Percentiles rank a stretch among this genome's conserved stretches.
These are phyloP conservation scores for Plasmodium vivax DNA, from an alignment of 169 alveolate genomes.

Conservation along the genomic window DNA sequence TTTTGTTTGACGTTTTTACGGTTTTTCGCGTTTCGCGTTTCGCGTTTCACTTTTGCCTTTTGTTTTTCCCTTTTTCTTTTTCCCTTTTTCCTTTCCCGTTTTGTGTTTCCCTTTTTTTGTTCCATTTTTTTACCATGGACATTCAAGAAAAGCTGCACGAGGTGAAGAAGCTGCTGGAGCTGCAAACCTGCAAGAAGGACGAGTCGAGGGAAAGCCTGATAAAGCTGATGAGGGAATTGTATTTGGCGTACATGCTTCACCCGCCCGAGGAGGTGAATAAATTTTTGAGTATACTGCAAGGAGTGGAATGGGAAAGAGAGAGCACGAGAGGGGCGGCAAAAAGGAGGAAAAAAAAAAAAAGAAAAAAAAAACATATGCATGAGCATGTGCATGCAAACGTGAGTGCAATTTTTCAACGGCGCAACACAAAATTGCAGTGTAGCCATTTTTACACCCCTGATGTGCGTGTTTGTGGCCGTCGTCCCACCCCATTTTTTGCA, in stretches of 20 bases:
- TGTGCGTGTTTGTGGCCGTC: background rate
- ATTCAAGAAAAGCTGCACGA: conserved; percentile 26
- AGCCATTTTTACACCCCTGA: background rate
- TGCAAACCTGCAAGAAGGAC: conserved; percentile 47
- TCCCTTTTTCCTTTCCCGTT: background rate
- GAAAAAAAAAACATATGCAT: background rate
- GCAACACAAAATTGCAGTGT: background rate
- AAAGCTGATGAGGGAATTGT: conserved; percentile 29
- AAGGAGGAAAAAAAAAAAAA: background rate
- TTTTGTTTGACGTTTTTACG: background rate
- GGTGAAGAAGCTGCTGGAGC: conserved; percentile 41
- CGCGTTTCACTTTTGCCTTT: background rate
- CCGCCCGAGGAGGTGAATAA: conserved; percentile 3
- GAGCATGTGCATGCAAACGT: background rate
- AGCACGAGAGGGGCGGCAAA: background rate
- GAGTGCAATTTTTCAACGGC: background rate
- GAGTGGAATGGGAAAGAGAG: background rate
- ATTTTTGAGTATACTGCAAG: background rate
- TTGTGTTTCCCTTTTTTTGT: background rate
- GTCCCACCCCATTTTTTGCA: background rate
- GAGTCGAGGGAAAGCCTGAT: conserved; percentile 60
- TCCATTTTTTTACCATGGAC: conserved; percentile 17
- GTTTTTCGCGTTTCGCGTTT: background rate
- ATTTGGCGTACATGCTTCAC: conserved; percentile 23
- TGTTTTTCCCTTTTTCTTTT: background rate